Conservation (phyloP, 139 green algal genomes). For the Ulvella scutata region DNA sequence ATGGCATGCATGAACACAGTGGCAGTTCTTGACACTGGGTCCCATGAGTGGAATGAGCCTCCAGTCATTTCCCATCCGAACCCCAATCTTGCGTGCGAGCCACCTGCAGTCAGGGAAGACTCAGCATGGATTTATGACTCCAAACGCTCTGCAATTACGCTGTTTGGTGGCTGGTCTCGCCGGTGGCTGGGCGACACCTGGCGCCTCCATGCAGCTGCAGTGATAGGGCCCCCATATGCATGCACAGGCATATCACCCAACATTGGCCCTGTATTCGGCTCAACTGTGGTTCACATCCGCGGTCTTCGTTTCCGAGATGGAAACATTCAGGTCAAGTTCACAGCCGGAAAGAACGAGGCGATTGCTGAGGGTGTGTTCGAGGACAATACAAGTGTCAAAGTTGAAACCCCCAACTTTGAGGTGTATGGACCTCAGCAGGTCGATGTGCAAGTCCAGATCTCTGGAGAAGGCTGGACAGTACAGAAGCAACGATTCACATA, state of each 20-base stretch:
- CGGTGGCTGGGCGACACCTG: slow-evolving; percentile 72
- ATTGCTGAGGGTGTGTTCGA: slow-evolving; percentile 48
- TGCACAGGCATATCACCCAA: slow-evolving; percentile 41
- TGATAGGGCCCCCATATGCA: slow-evolving; percentile 83
- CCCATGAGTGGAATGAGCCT: slow-evolving; percentile 46
- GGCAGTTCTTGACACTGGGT: slow-evolving; percentile 64
- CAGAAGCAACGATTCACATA: slow-evolving; percentile 66
- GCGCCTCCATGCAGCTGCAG: slow-evolving; percentile 58
- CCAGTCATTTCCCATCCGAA: slow-evolving; percentile 18
- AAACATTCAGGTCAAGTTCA: slow-evolving; percentile 57
- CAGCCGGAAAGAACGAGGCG: slow-evolving; percentile 14
- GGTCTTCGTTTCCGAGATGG: slow-evolving; percentile 62
- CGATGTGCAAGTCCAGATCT: slow-evolving; percentile 53
- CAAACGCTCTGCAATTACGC: slow-evolving; percentile 49
- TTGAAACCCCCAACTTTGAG: slow-evolving; percentile 69
- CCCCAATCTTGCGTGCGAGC: neutral
- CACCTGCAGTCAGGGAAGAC: slow-evolving; percentile 42
- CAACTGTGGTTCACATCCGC: slow-evolving; percentile 53
- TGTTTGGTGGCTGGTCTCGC: slow-evolving; percentile 76
- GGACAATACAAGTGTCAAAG: slow-evolving; percentile 39
- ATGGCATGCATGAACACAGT: slow-evolving; percentile 62
- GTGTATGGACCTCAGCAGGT: slow-evolving; percentile 51
- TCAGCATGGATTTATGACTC: slow-evolving; percentile 63
- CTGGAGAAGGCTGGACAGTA: slow-evolving; percentile 70
- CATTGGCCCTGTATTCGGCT: slow-evolving; percentile 66